Percentiles rank a stretch among this genome's conserved stretches.
phyloP scores from a whole-genome alignment of 306 rosid genomes.

The Inga leiocalycina region DNA sequence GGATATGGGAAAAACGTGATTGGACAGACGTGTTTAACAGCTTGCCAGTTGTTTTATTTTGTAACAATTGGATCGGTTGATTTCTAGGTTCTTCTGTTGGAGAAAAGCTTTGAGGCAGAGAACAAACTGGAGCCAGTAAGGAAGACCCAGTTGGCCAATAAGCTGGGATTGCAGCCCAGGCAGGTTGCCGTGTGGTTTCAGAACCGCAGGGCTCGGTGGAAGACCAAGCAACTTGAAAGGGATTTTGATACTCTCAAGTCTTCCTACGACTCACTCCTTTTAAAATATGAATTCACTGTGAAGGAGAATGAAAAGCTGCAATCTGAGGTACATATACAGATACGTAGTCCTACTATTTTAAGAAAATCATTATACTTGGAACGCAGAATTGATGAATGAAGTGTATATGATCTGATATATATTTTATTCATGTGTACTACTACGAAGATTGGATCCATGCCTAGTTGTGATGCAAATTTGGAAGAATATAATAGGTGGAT shows the following conservation, averaged over 20 bases:
- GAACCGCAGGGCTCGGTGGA: constrained; percentile 98
- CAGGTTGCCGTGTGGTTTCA: constrained; percentile 99
- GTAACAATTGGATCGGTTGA: constrained; percentile 26
- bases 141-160: constrained; percentile 88
- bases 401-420: background rate
- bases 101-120: constrained; percentile 94
- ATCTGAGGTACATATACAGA: constrained; percentile 64
- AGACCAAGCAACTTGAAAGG: constrained; percentile 99
- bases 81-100: constrained; percentile 81
- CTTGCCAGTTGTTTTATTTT: constrained; percentile 9
- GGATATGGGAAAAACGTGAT: constrained; percentile 7
- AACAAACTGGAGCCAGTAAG: constrained; percentile 98
- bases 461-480: constrained; percentile 32
- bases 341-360: background rate
- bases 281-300: constrained; percentile 61
- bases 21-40: background rate
- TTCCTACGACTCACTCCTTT: constrained; percentile 75
- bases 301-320: constrained; percentile 91
- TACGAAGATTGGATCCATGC: constrained; percentile 19
- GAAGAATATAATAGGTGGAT: constrained; percentile 19
- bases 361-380: constrained; percentile 6
- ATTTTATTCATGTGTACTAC: background rate
- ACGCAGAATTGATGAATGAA: constrained; percentile 5
- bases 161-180: constrained; percentile 92
- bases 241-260: constrained; percentile 90